Evolutionary conservation across 108 stramenopile genomes (phyloP).

Genomic region (Nitzschia putrida): DNA sequence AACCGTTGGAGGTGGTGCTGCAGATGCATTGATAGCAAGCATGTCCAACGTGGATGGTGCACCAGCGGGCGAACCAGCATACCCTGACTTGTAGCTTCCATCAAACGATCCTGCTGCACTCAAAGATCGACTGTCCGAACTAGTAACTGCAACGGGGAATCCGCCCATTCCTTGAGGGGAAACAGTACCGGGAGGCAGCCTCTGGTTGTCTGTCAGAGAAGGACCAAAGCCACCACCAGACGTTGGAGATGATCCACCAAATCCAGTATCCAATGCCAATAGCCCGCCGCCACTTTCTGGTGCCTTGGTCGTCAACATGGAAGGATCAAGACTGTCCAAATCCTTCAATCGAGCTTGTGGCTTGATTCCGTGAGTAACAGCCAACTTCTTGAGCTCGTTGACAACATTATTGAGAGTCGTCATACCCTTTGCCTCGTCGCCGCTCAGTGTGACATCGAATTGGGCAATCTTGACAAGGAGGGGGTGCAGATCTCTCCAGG

Average conservation of each 20-base stretch:
- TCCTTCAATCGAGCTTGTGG: constrained; percentile 71
- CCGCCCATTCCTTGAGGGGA: constrained; percentile 50
- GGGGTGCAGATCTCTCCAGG: constrained; percentile 83
- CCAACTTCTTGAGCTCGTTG: constrained; percentile 54
- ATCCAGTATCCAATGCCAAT: constrained; percentile 40
- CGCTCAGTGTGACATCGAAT: constrained; percentile 68
- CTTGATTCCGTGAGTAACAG: constrained; percentile 53
- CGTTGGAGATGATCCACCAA: constrained; percentile 3
- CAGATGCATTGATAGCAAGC: constrained; percentile 32
- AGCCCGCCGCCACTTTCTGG: constrained; percentile 20
- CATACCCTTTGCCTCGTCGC: constrained; percentile 60
- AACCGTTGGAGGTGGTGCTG: constrained; percentile 64
- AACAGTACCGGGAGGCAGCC: constrained; percentile 40
- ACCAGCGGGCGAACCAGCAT: background rate
- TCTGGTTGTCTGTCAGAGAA: constrained; percentile 10
- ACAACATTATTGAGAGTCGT: constrained; percentile 48
- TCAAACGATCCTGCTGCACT: constrained; percentile 9
- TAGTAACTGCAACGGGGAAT: constrained; percentile 36
- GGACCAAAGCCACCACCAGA: constrained; percentile 3
- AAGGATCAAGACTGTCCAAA: constrained; percentile 51
- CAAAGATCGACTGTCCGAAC: background rate
- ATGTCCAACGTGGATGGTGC: constrained; percentile 44
- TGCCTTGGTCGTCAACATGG: constrained; percentile 42
- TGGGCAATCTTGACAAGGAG: constrained; percentile 75
- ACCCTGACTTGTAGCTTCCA: constrained; percentile 6